phyloP scores from a whole-genome alignment of 805 yeast species.

The Kurtzmaniella cleridarum region DNA sequence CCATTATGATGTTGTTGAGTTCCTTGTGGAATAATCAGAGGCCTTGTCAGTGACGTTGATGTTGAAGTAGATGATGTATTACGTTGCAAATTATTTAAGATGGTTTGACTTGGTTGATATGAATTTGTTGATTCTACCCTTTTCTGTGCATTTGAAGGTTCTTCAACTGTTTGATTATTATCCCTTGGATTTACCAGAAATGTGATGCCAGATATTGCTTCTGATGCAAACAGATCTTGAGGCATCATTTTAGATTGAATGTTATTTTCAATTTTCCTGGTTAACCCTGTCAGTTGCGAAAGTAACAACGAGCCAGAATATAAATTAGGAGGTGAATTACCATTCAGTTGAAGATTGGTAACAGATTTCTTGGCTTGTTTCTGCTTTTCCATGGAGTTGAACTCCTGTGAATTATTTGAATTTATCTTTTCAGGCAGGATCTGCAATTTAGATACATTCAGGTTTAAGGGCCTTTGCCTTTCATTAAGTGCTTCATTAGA shows the following conservation, averaged over 20 bases:
- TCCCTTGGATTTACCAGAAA: constrained; percentile 26
- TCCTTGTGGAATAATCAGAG: background rate
- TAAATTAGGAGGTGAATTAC: constrained; percentile 13
- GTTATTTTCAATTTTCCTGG: constrained; percentile 25
- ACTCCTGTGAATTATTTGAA: too few relatives aligned
- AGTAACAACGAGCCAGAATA: constrained; percentile 39
- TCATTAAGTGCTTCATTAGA: too few relatives aligned
- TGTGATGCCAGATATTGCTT: constrained; percentile 26
- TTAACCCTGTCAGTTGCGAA: constrained; percentile 40
- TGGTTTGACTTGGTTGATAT: constrained; percentile 39
- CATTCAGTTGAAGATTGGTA: background rate
- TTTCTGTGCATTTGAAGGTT: constrained; percentile 27
- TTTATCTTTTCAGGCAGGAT: too few relatives aligned
- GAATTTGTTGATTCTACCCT: constrained; percentile 30
- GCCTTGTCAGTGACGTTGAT: background rate
- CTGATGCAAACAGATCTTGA: constrained; percentile 7
- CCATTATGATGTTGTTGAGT: too few relatives aligned
- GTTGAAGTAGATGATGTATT: constrained; percentile 12
- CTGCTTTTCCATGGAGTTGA: too few relatives aligned
- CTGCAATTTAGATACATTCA: too few relatives aligned
- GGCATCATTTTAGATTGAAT: constrained; percentile 1
- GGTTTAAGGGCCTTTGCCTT: too few relatives aligned
- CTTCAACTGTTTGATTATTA: constrained; percentile 13
- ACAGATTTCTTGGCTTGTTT: too few relatives aligned
- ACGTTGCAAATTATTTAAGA: constrained; percentile 36